These are phyloP conservation scores for Draba incana DNA, from an alignment of 345 rosid species.

Conservation along the genomic window DNA sequence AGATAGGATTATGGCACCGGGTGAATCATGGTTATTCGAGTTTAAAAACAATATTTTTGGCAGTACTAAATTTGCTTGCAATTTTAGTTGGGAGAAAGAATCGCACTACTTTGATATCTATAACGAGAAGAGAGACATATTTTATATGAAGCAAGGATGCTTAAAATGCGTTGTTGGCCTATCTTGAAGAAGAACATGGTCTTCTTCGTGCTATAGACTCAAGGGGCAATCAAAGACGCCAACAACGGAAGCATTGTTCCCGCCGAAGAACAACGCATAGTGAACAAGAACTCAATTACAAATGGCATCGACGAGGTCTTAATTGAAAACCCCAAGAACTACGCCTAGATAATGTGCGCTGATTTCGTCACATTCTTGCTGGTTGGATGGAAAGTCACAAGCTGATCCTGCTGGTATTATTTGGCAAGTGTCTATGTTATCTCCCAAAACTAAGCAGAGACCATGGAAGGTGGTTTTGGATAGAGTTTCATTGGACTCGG, in stretches of 20 bases:
- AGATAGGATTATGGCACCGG: conserved; percentile 6
- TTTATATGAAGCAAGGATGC: not conserved
- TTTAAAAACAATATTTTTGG: conserved; percentile 10
- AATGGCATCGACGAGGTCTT: too few relatives aligned
- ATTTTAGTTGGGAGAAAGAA: conserved; percentile 13
- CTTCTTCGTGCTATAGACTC: too few relatives aligned
- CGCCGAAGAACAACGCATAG: too few relatives aligned
- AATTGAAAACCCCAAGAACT: too few relatives aligned
- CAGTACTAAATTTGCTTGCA: conserved; percentile 2
- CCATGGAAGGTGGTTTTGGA: conserved; percentile 62
- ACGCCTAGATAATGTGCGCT: conserved; percentile 38
- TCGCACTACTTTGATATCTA: conserved; percentile 10
- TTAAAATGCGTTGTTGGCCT: too few relatives aligned
- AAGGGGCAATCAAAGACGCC: too few relatives aligned
- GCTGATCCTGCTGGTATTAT: conserved; percentile 70
- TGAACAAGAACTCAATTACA: too few relatives aligned
- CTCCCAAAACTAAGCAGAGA: conserved; percentile 78
- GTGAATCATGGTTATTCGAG: not conserved
- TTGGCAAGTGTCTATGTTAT: conserved; percentile 92
- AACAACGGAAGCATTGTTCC: too few relatives aligned
- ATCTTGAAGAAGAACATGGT: too few relatives aligned
- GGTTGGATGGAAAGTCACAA: conserved; percentile 80
- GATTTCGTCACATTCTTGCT: conserved; percentile 75
- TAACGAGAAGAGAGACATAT: not conserved
- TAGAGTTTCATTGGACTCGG: conserved; percentile 12